Evolutionary conservation across 73 alveolate species (phyloP), one percentile per base, ranked within the genome.

Genomic region (Paramecium sonneborni): DNA sequence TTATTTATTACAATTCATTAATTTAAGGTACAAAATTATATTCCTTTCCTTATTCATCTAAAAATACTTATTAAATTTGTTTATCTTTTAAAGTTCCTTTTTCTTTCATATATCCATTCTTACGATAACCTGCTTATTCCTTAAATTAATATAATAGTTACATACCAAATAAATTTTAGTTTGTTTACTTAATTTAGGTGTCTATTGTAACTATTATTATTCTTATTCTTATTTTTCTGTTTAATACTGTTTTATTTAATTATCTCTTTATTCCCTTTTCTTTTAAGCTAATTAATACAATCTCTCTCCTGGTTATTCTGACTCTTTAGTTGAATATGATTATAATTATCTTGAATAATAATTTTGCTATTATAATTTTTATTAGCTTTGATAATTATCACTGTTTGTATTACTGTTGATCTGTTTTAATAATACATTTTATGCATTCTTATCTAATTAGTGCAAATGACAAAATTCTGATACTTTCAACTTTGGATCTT

Each of bases 301-400:
- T 35, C 86, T 72, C 37, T 72, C 86, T 0, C 86, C 86, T 15
- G 86, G 86, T 9, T 72, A 21, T 72, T 72, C 55, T 12, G 57
- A 62, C 44, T 62, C 84, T 62, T 62, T 38, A 3, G 58, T 72
- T 72, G 86, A 35, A 72, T n/a, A n/a, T n/a, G n/a, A n/a, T n/a
- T 72, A 38, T 7, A 6, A 6, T 12, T 56, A 9, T n/a, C 9
- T 12, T 56, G 74, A 12, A 56, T 56, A 56, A 56, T 56, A 12
- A 56, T 41, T 41, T n/a, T n/a, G n/a, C n/a, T n/a, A n/a, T n/a
- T n/a, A n/a, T n/a, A n/a, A n/a, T n/a, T 67, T 67, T 1, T 67
- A 44, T 67, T 32, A 30, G 15, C 44, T 67, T 67, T 67, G 26
- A 67, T 32, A 30, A 32, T 67, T 26, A 21, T 26, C 84, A 30